Conservation (phyloP, 176 grass and related monocot species). For the Eragrostis curvula region DNA sequence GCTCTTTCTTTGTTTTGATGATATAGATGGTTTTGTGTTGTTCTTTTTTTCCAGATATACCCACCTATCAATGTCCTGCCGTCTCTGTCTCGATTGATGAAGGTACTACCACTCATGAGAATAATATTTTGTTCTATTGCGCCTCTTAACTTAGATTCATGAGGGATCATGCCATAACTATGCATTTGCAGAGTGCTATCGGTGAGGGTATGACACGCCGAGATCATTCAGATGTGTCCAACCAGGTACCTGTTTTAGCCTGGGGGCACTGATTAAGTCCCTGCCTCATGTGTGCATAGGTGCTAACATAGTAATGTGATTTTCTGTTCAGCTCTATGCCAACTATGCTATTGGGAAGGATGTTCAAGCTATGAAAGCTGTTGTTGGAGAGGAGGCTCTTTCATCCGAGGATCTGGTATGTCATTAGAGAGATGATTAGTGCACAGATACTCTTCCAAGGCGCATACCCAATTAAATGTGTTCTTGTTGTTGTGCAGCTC, state of each 20-base stretch:
- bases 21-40: constrained; percentile 20
- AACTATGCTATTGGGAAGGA: constrained; percentile 94
- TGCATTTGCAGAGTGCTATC: constrained; percentile 78
- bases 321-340: constrained; percentile 72
- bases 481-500: constrained; percentile 58
- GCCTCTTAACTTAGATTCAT: constrained; percentile 18
- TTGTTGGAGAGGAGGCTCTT: constrained; percentile 91
- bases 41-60: constrained; percentile 63
- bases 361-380: constrained; percentile 97
- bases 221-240: constrained; percentile 92
- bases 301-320: constrained; percentile 42
- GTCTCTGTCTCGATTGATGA: constrained; percentile 91
- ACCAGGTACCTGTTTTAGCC: constrained; percentile 59
- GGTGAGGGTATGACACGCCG: constrained; percentile 91
- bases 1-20: not conserved
- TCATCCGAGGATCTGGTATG: constrained; percentile 83
- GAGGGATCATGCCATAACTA: constrained; percentile 9
- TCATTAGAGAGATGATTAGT: constrained; percentile 22
- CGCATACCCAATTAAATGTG: constrained; percentile 8
- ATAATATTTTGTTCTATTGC: constrained; percentile 3
- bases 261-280: constrained; percentile 1
- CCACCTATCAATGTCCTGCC: constrained; percentile 94
- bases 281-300: not conserved
- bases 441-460: not conserved
- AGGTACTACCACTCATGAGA: constrained; percentile 48